phyloP scores from a whole-genome alignment of 83 land plant species.

The Larix sibirica region DNA sequence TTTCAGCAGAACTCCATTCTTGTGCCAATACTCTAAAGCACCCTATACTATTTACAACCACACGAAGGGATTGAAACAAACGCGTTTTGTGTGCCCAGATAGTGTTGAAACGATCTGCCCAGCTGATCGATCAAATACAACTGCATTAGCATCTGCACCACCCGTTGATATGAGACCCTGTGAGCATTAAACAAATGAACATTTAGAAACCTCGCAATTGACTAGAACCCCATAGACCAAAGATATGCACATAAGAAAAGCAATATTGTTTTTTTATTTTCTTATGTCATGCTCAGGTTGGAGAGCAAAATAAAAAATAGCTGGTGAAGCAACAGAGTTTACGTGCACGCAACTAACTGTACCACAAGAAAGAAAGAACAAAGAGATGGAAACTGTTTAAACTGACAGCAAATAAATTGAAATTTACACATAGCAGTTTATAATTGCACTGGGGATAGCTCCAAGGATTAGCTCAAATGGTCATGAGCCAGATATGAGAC shows the following conservation, averaged over 20 bases:
- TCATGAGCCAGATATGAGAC: no score
- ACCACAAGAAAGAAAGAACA: no score
- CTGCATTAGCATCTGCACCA: slow-evolving; percentile 89
- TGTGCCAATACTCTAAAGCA: background rate
- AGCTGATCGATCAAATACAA: slow-evolving; percentile 77
- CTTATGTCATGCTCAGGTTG: background rate
- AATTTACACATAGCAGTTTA: no score
- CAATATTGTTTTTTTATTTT: background rate
- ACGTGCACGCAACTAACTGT: background rate
- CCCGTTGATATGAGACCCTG: slow-evolving; percentile 94
- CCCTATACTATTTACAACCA: background rate
- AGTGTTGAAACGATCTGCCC: slow-evolving; percentile 85
- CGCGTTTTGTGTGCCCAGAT: slow-evolving; percentile 96
- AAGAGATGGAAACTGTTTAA: no score
- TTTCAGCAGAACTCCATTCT: background rate
- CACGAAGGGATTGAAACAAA: slow-evolving; percentile 16
- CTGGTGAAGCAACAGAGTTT: background rate
- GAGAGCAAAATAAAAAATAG: background rate
- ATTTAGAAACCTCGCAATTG: background rate
- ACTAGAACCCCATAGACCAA: background rate
- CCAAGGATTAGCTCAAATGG: no score
- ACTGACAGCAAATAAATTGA: no score
- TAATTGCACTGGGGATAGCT: no score
- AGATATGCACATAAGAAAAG: background rate
- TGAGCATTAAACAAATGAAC: slow-evolving; percentile 3